These are phyloP conservation scores for Pseudonitzschia multistriata DNA, from an alignment of 108 stramenopile species.

Conservation along the genomic window DNA sequence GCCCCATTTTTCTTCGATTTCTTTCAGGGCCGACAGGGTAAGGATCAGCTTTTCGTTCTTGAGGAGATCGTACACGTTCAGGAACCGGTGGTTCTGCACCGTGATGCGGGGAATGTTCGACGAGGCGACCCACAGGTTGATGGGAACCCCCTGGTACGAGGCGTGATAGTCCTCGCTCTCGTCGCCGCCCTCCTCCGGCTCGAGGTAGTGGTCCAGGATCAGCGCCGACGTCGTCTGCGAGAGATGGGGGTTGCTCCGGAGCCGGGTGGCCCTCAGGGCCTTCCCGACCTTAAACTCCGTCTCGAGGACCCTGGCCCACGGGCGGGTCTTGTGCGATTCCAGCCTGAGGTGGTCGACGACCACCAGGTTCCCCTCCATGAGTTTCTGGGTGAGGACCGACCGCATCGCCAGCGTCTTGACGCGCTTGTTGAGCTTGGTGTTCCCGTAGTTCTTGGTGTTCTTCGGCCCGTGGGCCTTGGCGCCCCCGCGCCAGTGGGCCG, in stretches of 20 bases:
- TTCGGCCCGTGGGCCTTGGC: conserved; percentile 94
- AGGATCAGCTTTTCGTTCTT: conserved; percentile 76
- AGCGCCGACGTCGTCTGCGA: conserved; percentile 44
- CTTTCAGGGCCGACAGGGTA: conserved; percentile 56
- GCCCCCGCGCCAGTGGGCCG: conserved; percentile 91
- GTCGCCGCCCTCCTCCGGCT: conserved; percentile 21
- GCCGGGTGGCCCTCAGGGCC: conserved; percentile 30
- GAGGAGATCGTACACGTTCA: conserved; percentile 77
- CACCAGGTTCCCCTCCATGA: conserved; percentile 80
- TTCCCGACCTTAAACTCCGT: conserved; percentile 46
- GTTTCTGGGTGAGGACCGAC: conserved; percentile 71
- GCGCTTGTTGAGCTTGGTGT: conserved; percentile 88
- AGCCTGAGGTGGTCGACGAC: conserved; percentile 55
- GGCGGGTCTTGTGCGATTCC: conserved; percentile 67
- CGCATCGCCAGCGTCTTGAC: conserved; percentile 70
- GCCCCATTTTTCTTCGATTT: conserved; percentile 62
- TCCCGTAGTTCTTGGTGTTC: conserved; percentile 68
- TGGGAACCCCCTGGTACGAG: conserved; percentile 62
- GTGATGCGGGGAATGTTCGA: conserved; percentile 61
- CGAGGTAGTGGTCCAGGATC: conserved; percentile 61
- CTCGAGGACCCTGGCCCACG: conserved; percentile 48
- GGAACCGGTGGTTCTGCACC: conserved; percentile 52
- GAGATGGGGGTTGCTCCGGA: background rate
- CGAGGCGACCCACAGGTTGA: conserved; percentile 71
- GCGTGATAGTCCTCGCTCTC: conserved; percentile 17